phyloP scores from a whole-genome alignment of 176 grass and related monocot genomes.

The Thalia dealbata region DNA sequence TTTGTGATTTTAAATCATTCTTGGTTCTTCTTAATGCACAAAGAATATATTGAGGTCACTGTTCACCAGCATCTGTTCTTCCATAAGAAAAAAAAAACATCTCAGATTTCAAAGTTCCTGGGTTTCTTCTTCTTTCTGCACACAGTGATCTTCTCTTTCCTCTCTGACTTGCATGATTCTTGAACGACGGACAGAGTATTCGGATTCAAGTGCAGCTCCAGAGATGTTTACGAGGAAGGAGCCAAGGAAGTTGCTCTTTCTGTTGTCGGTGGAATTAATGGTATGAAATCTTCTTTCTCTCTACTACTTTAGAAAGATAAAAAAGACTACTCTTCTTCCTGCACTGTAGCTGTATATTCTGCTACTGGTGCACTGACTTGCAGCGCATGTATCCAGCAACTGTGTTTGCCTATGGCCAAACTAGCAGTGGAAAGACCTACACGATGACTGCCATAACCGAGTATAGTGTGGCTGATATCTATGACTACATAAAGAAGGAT shows the following conservation, averaged over 20 bases:
- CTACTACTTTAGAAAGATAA: neutral
- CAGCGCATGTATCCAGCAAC: conserved; percentile 45
- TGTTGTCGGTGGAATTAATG: conserved; percentile 77
- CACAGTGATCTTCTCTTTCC: neutral
- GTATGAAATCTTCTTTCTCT: conserved; percentile 25
- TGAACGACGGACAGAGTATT: conserved; percentile 64
- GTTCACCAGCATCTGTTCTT: neutral
- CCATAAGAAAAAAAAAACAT: too few species aligned
- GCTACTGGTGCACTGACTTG: neutral
- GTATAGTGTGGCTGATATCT: conserved; percentile 72
- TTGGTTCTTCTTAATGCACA: too few species aligned
- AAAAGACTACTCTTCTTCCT: neutral
- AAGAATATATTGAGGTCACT: neutral
- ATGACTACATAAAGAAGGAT: conserved; percentile 61
- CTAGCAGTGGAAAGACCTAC: conserved; percentile 92
- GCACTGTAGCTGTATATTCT: neutral
- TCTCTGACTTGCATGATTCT: neutral
- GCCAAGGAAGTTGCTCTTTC: conserved; percentile 78
- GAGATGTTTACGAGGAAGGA: conserved; percentile 78
- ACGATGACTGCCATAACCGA: conserved; percentile 87
- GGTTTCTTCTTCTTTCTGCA: neutral
- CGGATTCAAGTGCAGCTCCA: conserved; percentile 41
- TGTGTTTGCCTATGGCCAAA: conserved; percentile 91
- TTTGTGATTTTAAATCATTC: too few species aligned
- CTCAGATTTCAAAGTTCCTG: neutral